These are phyloP conservation scores for Cercophora newfieldiana DNA, from an alignment of 495 filamentous ascomycete species.

Conservation along the genomic window DNA sequence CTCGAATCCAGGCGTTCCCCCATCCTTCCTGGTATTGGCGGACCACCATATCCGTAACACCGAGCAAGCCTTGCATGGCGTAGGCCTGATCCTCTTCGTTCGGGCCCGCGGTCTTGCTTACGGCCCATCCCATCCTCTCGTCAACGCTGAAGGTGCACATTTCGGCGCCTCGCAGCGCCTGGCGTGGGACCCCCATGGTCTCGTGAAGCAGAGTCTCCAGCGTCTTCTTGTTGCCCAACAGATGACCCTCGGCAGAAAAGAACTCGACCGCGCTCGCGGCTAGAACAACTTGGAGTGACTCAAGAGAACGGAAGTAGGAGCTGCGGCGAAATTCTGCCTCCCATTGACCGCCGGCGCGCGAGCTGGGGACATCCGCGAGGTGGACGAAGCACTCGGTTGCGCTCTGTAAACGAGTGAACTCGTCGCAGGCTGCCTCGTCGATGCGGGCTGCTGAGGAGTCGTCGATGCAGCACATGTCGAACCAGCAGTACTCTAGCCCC, in stretches of 20 bases:
- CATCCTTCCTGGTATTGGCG: no score
- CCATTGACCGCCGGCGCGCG: background rate
- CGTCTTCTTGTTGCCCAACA: background rate
- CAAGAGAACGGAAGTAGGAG: background rate
- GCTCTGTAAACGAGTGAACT: background rate
- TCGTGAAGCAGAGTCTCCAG: background rate
- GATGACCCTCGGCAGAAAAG: background rate
- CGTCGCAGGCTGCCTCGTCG: background rate
- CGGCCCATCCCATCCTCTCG: background rate
- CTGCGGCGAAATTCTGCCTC: background rate
- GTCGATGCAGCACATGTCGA: conserved; percentile 12
- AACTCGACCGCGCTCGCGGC: background rate
- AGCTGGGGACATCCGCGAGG: background rate
- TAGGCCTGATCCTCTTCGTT: background rate
- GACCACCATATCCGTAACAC: background rate
- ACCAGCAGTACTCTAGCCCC: background rate
- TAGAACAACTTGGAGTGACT: background rate
- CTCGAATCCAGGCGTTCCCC: no score
- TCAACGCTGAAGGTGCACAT: background rate
- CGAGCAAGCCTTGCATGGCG: background rate
- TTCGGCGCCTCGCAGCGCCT: background rate
- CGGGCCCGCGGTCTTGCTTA: background rate
- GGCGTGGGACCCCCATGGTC: background rate
- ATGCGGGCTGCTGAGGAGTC: background rate
- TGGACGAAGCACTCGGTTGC: background rate